A percentile compares a stretch with the other conserved stretches of the same genome.
These are phyloP conservation scores for Aquilaria malaccensis DNA, from an alignment of 345 rosid species.

Conservation along the genomic window DNA sequence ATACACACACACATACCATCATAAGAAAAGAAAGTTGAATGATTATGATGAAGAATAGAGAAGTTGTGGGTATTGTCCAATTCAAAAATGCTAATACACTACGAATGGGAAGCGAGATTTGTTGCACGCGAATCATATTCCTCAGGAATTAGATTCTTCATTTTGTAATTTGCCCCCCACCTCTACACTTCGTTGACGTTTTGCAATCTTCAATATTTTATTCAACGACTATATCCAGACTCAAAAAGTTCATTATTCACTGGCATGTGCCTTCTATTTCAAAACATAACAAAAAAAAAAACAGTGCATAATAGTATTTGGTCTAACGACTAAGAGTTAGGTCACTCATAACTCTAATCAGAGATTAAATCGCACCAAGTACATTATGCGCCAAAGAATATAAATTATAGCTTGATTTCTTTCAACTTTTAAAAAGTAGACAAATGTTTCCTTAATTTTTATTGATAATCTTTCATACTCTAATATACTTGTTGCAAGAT, in stretches of 20 bases:
- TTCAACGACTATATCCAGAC: constrained; percentile 39
- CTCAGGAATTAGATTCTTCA: constrained; percentile 51
- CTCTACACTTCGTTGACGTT: constrained; percentile 13
- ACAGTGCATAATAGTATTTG: constrained; percentile 23
- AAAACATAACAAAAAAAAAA: constrained; percentile 16
- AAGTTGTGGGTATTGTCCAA: too few relatives aligned
- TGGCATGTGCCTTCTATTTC: constrained; percentile 4
- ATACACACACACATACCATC: too few relatives aligned
- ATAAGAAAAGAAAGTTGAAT: too few relatives aligned
- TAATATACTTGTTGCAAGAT: too few relatives aligned
- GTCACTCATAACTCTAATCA: too few relatives aligned
- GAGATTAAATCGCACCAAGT: too few relatives aligned
- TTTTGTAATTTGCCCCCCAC: constrained; percentile 24
- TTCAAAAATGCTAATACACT: constrained; percentile 4
- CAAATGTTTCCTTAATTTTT: too few relatives aligned
- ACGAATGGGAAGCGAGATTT: constrained; percentile 37
- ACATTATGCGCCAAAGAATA: too few relatives aligned
- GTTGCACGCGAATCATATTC: constrained; percentile 56
- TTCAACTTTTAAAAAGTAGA: too few relatives aligned
- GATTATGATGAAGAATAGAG: too few relatives aligned
- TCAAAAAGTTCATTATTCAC: constrained; percentile 14
- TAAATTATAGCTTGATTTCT: too few relatives aligned
- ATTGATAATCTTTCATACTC: too few relatives aligned
- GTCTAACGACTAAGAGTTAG: constrained; percentile 14
- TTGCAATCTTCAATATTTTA: constrained; percentile 43